These are phyloP conservation scores for Helotiales sp. DNA, from an alignment of 2,329 filamentous ascomycete species.

Conservation along the genomic window DNA sequence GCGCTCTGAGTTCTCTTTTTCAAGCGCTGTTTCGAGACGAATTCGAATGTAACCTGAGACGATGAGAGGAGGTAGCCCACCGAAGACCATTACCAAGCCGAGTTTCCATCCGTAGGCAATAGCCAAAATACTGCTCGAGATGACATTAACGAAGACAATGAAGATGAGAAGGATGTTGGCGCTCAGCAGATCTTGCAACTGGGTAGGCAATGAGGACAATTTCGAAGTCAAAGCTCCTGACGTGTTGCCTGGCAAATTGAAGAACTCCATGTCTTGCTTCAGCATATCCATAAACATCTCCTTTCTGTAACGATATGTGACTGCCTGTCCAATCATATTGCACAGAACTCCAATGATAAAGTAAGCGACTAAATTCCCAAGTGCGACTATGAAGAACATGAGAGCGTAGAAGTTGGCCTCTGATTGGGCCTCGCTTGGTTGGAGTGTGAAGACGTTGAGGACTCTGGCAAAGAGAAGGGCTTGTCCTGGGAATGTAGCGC, in stretches of 20 bases:
- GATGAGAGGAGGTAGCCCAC: constrained; percentile 49
- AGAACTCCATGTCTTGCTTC: constrained; percentile 89
- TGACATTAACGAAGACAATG: constrained; percentile 48
- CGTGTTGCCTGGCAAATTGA: constrained; percentile 85
- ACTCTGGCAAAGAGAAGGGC: constrained; percentile 39
- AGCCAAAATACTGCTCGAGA: constrained; percentile 47
- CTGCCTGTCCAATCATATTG: constrained; percentile 33
- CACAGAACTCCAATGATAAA: constrained; percentile 50
- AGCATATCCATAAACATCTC: constrained; percentile 80
- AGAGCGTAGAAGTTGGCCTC: constrained; percentile 23
- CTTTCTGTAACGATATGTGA: constrained; percentile 60
- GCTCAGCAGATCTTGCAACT: constrained; percentile 52
- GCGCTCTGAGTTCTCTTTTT: constrained; percentile 30
- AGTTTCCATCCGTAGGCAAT: constrained; percentile 53
- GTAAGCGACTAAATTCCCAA: constrained; percentile 40
- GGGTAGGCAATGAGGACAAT: constrained; percentile 80
- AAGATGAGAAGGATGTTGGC: constrained; percentile 51
- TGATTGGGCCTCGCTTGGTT: constrained; percentile 22
- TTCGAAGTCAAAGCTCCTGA: constrained; percentile 85
- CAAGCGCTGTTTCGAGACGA: constrained; percentile 48
- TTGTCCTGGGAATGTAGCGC: constrained; percentile 47
- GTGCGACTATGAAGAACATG: constrained; percentile 25
- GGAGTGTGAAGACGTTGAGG: constrained; percentile 39
- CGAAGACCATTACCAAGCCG: constrained; percentile 50
- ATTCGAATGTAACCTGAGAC: constrained; percentile 50